phyloP scores from a whole-genome alignment of 2,329 filamentous ascomycete genomes.

The Ophiosphaerella narmari region DNA sequence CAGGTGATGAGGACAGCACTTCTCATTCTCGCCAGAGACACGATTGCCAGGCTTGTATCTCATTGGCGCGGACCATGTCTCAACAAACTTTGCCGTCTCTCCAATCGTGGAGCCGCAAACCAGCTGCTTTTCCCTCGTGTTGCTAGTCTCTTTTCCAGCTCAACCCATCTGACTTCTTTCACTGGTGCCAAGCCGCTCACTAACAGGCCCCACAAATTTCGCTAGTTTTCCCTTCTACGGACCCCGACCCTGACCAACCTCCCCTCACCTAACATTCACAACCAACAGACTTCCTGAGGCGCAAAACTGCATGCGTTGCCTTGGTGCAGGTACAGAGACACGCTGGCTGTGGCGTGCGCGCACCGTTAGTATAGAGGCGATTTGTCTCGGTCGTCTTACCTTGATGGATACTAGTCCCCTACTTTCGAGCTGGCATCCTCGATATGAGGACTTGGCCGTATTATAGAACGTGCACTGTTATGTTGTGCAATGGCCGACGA shows the following conservation, averaged over 20 bases:
- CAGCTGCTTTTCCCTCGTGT: background rate
- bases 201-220: conserved; percentile 17
- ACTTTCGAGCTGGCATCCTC: conserved; percentile 7
- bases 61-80: conserved; percentile 7
- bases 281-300: conserved; percentile 5
- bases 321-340: conserved; percentile 3
- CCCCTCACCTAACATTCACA: conserved; percentile 1
- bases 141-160: conserved; percentile 8
- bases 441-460: conserved; percentile 11
- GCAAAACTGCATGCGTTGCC: conserved; percentile 1
- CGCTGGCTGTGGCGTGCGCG: conserved; percentile 5
- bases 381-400: conserved; percentile 10
- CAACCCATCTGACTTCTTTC: conserved; percentile 2
- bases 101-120: conserved; percentile 9
- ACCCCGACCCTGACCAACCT: conserved; percentile 2
- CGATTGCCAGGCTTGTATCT: background rate
- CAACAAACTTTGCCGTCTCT: background rate
- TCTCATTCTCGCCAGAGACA: background rate
- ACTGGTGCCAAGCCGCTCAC: conserved; percentile 15
- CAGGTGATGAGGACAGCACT: no score
- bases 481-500: conserved; percentile 9
- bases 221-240: conserved; percentile 7
- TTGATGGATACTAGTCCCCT: conserved; percentile 8
- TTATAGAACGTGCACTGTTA: conserved; percentile 19
- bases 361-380: conserved; percentile 1